Evolutionary conservation across 1,284 basidiomycete genomes (phyloP), one percentile per base, ranked within the genome.

Genomic region (Microbotryum scabiosae): DNA sequence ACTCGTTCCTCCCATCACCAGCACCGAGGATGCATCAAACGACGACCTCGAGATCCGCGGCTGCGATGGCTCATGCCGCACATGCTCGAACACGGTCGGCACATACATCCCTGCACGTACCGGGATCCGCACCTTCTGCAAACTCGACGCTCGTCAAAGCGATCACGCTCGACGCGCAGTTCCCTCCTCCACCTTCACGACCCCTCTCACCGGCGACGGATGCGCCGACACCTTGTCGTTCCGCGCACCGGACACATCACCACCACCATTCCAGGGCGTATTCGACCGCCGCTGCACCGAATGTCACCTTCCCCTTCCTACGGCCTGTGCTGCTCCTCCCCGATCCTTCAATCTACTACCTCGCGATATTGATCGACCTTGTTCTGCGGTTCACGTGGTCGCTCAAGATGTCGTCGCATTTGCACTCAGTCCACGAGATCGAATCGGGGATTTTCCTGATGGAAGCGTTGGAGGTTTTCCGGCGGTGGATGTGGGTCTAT

Each of bases 401-500:
- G 16, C 82, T 94, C 75, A 96, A 93, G 74, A 79, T 98, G 28
- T 89, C 86, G 6, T 85, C 84, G 54, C 91, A 97, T 75, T 80
- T 97, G 52, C 88, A 94, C 76, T 82, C 85, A 7, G 82, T 86
- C 59, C 80, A 84, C 51, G 88, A 93, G 69, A 85, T 90, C 57
- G 90, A 89, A 72, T 79, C 83, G 12, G 82, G 88, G 20, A 87
- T 96, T 46, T 96, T 97, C 75, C 82, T 86, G 78, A 82, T 98
- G 68, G 93, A 99, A 77, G 81, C 89, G 51, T 82, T 93, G 48
- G 96, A 98, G 77, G 79, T 98, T 44, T 71, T 91, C 32, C 79
- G 96, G 56, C 77, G 96, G 67, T 97, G 91, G 88, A 82, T 94
- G 76, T 99, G 96, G 96, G 88, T 96, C 10, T 94, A 97, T 75